Conservation (phyloP, 345 rosid species). For the Triadica sebifera region DNA sequence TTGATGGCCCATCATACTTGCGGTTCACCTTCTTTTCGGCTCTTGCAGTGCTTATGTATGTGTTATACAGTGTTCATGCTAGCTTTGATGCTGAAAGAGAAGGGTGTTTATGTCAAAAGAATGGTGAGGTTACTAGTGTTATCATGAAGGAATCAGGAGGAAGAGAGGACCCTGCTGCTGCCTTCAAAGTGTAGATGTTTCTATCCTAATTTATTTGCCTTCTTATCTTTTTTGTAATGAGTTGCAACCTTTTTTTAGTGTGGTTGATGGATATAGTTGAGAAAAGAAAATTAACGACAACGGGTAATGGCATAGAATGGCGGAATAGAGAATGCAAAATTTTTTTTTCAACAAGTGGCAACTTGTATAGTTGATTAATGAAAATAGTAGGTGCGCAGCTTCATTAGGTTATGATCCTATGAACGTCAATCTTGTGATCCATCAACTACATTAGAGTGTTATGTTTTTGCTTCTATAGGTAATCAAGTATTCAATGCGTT, state of each 20-base stretch:
- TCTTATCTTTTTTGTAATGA: too few relatives aligned
- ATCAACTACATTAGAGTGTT: conserved; percentile 7
- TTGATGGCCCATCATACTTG: conserved; percentile 60
- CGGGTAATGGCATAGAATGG: conserved; percentile 2
- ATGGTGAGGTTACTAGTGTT: conserved; percentile 28
- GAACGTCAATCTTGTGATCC: conserved; percentile 18
- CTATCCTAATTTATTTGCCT: too few relatives aligned
- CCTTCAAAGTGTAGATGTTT: too few relatives aligned
- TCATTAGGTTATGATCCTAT: conserved; percentile 15
- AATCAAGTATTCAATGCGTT: neutral
- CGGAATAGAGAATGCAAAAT: neutral
- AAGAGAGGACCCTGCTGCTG: too few relatives aligned
- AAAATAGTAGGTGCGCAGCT: too few relatives aligned
- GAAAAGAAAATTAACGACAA: neutral
- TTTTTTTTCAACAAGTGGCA: conserved; percentile 18
- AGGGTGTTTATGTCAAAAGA: conserved; percentile 41
- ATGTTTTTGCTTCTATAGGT: neutral
- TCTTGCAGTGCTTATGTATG: conserved; percentile 56
- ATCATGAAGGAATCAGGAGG: too few relatives aligned
- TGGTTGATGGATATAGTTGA: conserved; percentile 16
- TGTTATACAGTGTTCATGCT: conserved; percentile 85
- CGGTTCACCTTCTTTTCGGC: conserved; percentile 73
- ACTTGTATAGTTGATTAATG: conserved; percentile 20
- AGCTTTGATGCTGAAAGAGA: conserved; percentile 75
- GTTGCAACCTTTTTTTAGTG: too few relatives aligned